A percentile compares a stretch with the other conserved stretches of the same genome.
Evolutionary conservation across 805 yeast genomes (phyloP).

Genomic region (Saccharomycopsis sp.): DNA sequence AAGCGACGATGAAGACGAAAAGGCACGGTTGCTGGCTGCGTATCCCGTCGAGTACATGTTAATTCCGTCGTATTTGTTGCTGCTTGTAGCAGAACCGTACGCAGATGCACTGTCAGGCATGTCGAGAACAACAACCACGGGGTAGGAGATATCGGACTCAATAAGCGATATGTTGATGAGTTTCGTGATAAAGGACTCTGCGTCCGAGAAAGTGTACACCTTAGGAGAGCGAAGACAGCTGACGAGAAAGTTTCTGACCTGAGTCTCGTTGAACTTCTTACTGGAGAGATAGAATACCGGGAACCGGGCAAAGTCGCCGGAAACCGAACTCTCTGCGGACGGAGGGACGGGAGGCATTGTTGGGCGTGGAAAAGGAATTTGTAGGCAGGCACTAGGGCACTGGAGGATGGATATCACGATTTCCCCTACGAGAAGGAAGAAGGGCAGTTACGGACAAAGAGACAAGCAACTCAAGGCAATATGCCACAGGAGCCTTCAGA

Average conservation of each 20-base stretch:
- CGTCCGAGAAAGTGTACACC: background rate
- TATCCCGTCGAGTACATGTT: background rate
- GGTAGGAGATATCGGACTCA: slow-evolving; percentile 11
- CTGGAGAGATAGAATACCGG: background rate
- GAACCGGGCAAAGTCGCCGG: too few relatives aligned
- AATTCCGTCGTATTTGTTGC: background rate
- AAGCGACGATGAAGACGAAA: background rate
- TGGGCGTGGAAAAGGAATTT: background rate
- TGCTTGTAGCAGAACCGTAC: background rate
- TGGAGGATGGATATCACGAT: too few relatives aligned
- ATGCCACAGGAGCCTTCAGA: too few relatives aligned
- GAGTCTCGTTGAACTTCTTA: background rate
- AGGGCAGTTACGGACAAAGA: too few relatives aligned
- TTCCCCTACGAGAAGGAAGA: too few relatives aligned
- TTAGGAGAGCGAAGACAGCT: background rate
- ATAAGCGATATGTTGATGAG: slow-evolving; percentile 1
- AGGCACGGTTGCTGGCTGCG: background rate
- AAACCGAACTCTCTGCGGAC: too few relatives aligned
- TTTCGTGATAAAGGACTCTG: background rate
- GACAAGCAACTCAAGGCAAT: too few relatives aligned
- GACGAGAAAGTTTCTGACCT: background rate
- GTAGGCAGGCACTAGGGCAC: too few relatives aligned
- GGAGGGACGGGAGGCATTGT: too few relatives aligned
- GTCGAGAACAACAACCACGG: slow-evolving; percentile 8
- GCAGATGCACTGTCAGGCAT: background rate